A percentile compares a stretch with the other conserved stretches of the same genome.
phyloP scores from a whole-genome alignment of 768 basidiomycete species.

The Fomitopsis serialis region DNA sequence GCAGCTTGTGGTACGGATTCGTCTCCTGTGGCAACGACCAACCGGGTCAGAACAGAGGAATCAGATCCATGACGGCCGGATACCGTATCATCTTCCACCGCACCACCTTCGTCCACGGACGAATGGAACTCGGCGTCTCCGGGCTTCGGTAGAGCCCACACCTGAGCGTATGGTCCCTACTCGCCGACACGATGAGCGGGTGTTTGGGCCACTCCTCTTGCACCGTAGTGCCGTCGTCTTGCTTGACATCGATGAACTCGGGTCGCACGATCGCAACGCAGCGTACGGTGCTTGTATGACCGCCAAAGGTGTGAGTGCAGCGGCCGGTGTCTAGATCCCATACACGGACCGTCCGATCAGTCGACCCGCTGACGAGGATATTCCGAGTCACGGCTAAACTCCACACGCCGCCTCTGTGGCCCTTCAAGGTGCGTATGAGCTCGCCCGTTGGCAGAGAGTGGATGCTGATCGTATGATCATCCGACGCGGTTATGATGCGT shows the following conservation, averaged over 20 bases:
- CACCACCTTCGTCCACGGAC: slow-evolving; percentile 39
- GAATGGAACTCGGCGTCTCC: slow-evolving; percentile 58
- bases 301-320: slow-evolving; percentile 89
- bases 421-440: slow-evolving; percentile 70
- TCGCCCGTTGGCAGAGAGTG: slow-evolving; percentile 77
- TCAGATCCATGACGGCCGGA: not conserved
- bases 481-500: slow-evolving; percentile 89
- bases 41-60: not conserved
- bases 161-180: slow-evolving; percentile 54
- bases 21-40: slow-evolving; percentile 21
- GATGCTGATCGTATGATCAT: slow-evolving; percentile 90
- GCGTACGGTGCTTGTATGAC: slow-evolving; percentile 89
- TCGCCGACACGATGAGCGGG: slow-evolving; percentile 64
- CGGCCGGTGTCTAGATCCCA: slow-evolving; percentile 74
- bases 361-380: slow-evolving; percentile 80
- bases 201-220: slow-evolving; percentile 65
- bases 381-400: slow-evolving; percentile 79
- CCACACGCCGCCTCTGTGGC: slow-evolving; percentile 85
- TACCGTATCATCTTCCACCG: slow-evolving; percentile 29
- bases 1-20: slow-evolving; percentile 81
- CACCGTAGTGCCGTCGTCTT: slow-evolving; percentile 46
- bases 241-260: slow-evolving; percentile 65
- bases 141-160: slow-evolving; percentile 57
- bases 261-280: slow-evolving; percentile 92
- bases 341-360: slow-evolving; percentile 83